phyloP scores from a whole-genome alignment of 306 rosid genomes.

The Sicyos edulis region DNA sequence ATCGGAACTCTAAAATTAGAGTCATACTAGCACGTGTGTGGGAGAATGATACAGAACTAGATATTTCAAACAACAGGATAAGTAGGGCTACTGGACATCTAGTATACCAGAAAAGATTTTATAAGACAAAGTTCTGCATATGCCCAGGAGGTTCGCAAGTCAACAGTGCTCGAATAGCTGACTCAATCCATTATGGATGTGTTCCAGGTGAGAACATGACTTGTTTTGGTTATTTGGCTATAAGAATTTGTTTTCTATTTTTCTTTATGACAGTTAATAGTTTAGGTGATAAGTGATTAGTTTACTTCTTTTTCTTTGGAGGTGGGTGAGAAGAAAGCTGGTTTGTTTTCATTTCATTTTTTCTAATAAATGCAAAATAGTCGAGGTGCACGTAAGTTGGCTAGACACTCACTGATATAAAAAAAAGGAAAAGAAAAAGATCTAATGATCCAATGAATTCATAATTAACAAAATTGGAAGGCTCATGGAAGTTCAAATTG shows the following conservation, averaged over 20 bases:
- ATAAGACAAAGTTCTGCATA: conserved; percentile 75
- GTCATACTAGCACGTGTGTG: conserved; percentile 88
- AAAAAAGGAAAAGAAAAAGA: no score
- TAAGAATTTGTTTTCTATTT: neutral
- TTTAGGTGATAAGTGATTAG: no score
- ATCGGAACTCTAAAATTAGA: conserved; percentile 90
- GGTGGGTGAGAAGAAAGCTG: neutral
- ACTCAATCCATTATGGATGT: conserved; percentile 96
- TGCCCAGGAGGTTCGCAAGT: conserved; percentile 99
- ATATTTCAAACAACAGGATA: conserved; percentile 80
- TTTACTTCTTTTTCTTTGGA: neutral
- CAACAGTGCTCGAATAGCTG: conserved; percentile 91
- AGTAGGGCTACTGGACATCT: conserved; percentile 78
- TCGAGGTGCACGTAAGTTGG: neutral
- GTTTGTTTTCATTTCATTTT: neutral
- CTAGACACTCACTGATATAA: no score
- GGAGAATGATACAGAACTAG: conserved; percentile 96
- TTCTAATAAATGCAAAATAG: neutral
- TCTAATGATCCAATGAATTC: neutral
- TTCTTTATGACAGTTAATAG: neutral
- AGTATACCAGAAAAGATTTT: conserved; percentile 80
- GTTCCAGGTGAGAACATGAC: conserved; percentile 61
- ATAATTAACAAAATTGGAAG: neutral
- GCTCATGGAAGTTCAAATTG: conserved; percentile 1
- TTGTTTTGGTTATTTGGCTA: neutral